These are phyloP conservation scores for Chaetomiaceae sp. DNA, from an alignment of 2,329 filamentous ascomycete species.

Conservation along the genomic window DNA sequence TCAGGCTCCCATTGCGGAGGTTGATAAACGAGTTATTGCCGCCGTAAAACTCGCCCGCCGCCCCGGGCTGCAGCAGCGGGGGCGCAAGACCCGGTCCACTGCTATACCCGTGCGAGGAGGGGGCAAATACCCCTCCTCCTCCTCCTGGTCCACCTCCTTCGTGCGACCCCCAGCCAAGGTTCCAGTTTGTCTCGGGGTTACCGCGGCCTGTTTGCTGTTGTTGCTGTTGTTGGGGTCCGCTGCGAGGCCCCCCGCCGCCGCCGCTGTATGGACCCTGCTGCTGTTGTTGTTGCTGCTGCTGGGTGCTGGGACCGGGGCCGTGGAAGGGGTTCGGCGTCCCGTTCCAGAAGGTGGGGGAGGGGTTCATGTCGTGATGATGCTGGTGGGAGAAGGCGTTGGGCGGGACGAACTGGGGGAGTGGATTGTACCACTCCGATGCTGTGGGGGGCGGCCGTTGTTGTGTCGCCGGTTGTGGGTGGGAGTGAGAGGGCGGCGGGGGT, in stretches of 20 bases:
- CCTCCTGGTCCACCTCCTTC: not conserved
- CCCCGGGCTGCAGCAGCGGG: not conserved
- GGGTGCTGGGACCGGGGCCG: slow-evolving; percentile 20
- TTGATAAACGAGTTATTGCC: slow-evolving; percentile 30
- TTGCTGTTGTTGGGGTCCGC: not conserved
- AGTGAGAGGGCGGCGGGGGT: slow-evolving; percentile 30
- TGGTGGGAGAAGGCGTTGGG: slow-evolving; percentile 49
- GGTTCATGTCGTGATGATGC: slow-evolving; percentile 37
- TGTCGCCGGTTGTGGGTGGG: slow-evolving; percentile 28
- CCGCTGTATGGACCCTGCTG: slow-evolving; percentile 16
- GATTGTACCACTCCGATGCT: slow-evolving; percentile 48
- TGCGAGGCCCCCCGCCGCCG: no score
- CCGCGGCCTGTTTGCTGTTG: not conserved
- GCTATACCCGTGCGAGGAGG: not conserved
- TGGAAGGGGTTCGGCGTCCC: slow-evolving; percentile 30
- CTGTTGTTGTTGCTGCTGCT: not conserved
- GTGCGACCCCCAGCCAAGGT: not conserved
- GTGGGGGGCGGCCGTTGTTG: slow-evolving; percentile 40
- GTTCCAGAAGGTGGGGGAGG: slow-evolving; percentile 36
- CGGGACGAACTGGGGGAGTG: slow-evolving; percentile 48
- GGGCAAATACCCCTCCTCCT: no score
- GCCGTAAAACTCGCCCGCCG: slow-evolving; percentile 2
- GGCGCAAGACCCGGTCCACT: no score
- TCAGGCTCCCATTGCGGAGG: slow-evolving; percentile 63
- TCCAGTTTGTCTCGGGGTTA: slow-evolving; percentile 1